phyloP scores from a whole-genome alignment of 2,329 filamentous ascomycete species.

The Talaromyces pinophilus region DNA sequence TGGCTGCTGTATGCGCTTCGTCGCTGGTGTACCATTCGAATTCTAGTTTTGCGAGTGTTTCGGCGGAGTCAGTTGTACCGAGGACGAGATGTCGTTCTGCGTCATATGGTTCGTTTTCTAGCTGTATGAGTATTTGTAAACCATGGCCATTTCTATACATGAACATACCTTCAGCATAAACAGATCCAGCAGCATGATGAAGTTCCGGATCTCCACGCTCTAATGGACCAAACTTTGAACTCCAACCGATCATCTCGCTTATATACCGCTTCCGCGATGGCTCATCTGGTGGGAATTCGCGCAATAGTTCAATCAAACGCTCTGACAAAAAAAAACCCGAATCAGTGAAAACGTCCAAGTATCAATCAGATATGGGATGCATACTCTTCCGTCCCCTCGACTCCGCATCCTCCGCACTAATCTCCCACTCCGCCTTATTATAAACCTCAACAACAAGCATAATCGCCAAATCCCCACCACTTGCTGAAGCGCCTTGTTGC shows the following conservation, averaged over 20 bases:
- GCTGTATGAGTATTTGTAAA: constrained; percentile 1
- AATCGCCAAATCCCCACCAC: constrained; percentile 84
- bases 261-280: constrained; percentile 93
- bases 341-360: not conserved
- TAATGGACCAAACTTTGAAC: constrained; percentile 77
- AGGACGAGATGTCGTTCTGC: constrained; percentile 87
- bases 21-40: constrained; percentile 93
- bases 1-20: constrained; percentile 80
- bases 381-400: constrained; percentile 63
- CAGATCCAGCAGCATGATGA: constrained; percentile 83
- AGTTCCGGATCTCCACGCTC: constrained; percentile 91
- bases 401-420: constrained; percentile 59
- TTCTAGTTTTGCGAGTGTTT: constrained; percentile 77
- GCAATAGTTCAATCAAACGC: constrained; percentile 72
- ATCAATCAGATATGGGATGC: constrained; percentile 6
- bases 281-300: constrained; percentile 78
- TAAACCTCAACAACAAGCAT: constrained; percentile 89
- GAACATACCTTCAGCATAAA: constrained; percentile 74
- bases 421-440: constrained; percentile 76
- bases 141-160: not conserved
- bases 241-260: constrained; percentile 84
- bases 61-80: constrained; percentile 84
- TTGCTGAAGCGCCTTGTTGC: constrained; percentile 89
- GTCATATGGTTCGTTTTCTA: constrained; percentile 86
- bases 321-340: constrained; percentile 34